Evolutionary conservation across 441 rosid species (phyloP).

Genomic region (Euphorbia celastroides): DNA sequence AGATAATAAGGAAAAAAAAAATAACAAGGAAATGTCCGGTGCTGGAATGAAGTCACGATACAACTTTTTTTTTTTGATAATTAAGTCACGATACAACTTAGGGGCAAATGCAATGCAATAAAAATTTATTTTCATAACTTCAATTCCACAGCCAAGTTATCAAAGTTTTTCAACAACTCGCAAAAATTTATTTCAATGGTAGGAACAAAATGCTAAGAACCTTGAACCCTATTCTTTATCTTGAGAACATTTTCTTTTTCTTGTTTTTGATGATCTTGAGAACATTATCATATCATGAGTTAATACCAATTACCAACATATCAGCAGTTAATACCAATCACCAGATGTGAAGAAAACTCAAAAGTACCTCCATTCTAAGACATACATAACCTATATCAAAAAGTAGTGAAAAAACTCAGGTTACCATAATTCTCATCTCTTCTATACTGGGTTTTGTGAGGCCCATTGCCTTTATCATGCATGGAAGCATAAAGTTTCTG

Average conservation of each 20-base stretch:
- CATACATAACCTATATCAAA: neutral
- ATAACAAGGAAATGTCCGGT: neutral
- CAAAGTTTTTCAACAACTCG: neutral
- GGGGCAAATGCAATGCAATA: no score
- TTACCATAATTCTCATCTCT: conserved; percentile 89
- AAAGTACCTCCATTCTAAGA: neutral
- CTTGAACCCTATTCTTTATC: neutral
- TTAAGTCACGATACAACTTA: neutral
- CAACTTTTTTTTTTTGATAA: no score
- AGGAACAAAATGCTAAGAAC: neutral
- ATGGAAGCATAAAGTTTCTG: conserved; percentile 82
- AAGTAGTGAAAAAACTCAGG: neutral
- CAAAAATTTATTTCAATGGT: neutral
- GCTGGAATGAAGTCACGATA: neutral
- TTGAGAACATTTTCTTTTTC: neutral
- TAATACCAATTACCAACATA: neutral
- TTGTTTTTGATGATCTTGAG: no score
- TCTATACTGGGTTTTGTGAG: conserved; percentile 95
- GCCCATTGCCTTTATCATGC: conserved; percentile 80
- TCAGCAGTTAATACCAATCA: neutral
- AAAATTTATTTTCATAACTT: neutral
- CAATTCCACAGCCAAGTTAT: neutral
- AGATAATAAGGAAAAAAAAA: neutral
- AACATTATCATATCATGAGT: neutral
- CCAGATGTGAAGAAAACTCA: neutral